Evolutionary conservation across 1,284 basidiomycete species (phyloP).

Genomic region (Amylostereum areolatum): DNA sequence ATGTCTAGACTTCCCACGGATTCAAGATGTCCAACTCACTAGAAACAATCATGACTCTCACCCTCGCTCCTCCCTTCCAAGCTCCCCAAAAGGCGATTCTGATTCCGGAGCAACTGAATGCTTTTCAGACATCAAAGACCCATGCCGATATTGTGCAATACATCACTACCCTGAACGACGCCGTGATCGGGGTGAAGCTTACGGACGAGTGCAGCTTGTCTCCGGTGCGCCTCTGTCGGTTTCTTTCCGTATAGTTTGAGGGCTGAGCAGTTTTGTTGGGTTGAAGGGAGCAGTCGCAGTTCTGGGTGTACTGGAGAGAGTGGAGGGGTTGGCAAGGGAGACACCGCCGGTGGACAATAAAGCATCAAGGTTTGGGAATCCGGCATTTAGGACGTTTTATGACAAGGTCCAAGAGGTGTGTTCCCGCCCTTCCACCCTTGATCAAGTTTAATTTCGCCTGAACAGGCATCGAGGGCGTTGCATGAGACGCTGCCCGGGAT

Average conservation of each 20-base stretch:
- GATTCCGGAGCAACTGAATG: constrained; percentile 70
- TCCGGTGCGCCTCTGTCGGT: constrained; percentile 37
- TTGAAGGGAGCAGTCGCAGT: constrained; percentile 61
- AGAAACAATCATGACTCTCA: no score
- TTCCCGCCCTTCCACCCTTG: background rate
- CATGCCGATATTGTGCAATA: constrained; percentile 70
- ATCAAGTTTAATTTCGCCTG: background rate
- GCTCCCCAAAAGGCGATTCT: constrained; percentile 73
- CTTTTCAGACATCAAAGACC: constrained; percentile 77
- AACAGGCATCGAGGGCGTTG: constrained; percentile 39
- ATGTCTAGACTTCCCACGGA: no score
- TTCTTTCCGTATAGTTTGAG: background rate
- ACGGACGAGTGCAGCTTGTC: constrained; percentile 56
- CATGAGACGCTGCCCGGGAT: constrained; percentile 57
- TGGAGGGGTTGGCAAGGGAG: constrained; percentile 59
- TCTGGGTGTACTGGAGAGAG: constrained; percentile 57
- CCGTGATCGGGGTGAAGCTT: constrained; percentile 75
- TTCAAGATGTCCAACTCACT: no score
- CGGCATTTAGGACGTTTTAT: constrained; percentile 91
- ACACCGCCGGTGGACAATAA: constrained; percentile 90
- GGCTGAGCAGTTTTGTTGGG: constrained; percentile 1
- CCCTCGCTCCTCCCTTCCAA: constrained; percentile 13
- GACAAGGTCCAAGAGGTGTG: constrained; percentile 72
- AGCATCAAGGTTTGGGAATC: constrained; percentile 94
- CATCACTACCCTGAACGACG: constrained; percentile 72